phyloP scores from a whole-genome alignment of 768 basidiomycete genomes.

The Lentinula guzmanii region DNA sequence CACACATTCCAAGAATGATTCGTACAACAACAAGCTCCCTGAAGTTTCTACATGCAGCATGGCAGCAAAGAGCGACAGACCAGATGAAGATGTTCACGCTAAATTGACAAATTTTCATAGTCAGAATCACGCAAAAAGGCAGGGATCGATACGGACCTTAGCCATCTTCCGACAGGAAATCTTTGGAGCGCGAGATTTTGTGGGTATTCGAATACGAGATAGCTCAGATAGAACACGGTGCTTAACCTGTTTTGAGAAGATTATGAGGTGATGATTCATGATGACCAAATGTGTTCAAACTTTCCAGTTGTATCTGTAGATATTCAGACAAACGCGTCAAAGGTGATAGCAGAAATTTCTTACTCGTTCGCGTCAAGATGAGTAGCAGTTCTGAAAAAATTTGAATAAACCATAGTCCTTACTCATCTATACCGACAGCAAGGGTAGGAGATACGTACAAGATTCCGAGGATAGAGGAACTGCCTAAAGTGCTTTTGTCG shows the following conservation, averaged over 20 bases:
- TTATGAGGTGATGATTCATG: neutral
- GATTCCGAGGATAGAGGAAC: conserved; percentile 66
- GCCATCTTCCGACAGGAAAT: conserved; percentile 77
- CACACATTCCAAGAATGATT: conserved; percentile 65
- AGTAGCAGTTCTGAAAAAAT: conserved; percentile 40
- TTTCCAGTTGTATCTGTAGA: conserved; percentile 60
- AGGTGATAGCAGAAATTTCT: conserved; percentile 11
- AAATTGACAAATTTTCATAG: neutral
- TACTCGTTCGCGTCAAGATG: conserved; percentile 64
- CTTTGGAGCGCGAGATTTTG: conserved; percentile 68
- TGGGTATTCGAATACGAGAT: conserved; percentile 67
- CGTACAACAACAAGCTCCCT: conserved; percentile 57
- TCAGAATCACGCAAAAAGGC: neutral
- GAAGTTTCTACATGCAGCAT: conserved; percentile 71
- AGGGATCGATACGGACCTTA: conserved; percentile 42
- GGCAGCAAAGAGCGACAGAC: conserved; percentile 54
- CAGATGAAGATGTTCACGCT: conserved; percentile 66
- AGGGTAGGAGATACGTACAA: conserved; percentile 28
- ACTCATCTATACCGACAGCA: neutral
- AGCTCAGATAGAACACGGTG: conserved; percentile 69
- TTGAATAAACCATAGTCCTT: neutral
- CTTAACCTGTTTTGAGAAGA: conserved; percentile 46
- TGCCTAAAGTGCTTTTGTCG: conserved; percentile 71
- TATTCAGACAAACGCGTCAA: neutral
- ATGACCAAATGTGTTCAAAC: neutral